Evolutionary conservation across 805 yeast species (phyloP), one percentile per base, ranked within the genome.

Genomic region (Candida anglica): DNA sequence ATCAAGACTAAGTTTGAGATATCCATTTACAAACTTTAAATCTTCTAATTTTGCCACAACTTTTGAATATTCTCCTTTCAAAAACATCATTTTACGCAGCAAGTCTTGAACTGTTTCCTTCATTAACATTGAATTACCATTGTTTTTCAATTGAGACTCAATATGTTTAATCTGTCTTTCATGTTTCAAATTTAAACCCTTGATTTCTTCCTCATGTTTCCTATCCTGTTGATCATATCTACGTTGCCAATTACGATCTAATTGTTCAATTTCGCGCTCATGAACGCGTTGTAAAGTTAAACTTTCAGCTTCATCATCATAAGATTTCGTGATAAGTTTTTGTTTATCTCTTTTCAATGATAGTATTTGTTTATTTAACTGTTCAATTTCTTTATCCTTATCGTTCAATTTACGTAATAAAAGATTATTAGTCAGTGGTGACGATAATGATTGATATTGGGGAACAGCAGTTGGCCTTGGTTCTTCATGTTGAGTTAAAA

Each of bases 341-440:
- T 36, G 37, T 9, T 40, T 37, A 10, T 38, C 43, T 8, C 27
- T 14, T 22, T 33, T 36, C 14, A 34, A 20, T 6, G 26, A 11
- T 8, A 22, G 13, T 3, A 37, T 11, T 17, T 30, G 26, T 15
- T 31, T 21, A 13, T 21, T 30, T 5, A 30, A 15, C 15, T 14
- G 6, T 14, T 34, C 39, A 14, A 40, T 19, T 8, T 14, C 30
- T 23, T 29, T 31, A 17, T 34, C 26, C 16, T 33, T 33, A n/a
- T 29, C 32, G 14, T 34, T 29, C 2, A 34, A 32, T 21, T 34
- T 33, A 8, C 16, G 8, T 14, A 37, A 15, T 6, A 32, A 21
- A 4, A 37, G 11, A 21, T 21, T 21, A n/a, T n/a, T n/a, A n/a
- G n/a, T n/a, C n/a, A n/a, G n/a, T n/a, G n/a, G n/a, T n/a, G n/a